phyloP scores from a whole-genome alignment of 2,329 filamentous ascomycete species.

The Coniochaeta sp. region DNA sequence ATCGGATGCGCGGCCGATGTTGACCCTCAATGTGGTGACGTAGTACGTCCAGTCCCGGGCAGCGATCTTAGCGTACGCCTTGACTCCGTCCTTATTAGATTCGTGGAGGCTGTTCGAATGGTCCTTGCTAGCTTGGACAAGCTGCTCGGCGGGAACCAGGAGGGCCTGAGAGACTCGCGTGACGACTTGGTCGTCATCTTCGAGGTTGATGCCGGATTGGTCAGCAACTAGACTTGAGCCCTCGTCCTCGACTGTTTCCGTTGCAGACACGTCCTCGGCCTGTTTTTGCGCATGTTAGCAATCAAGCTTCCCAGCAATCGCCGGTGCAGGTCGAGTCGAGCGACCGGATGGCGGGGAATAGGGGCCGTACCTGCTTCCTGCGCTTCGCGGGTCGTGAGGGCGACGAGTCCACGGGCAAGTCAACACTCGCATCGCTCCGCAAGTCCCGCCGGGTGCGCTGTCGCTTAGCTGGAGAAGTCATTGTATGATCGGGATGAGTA shows the following conservation, averaged over 20 bases:
- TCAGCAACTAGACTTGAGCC: slow-evolving; percentile 34
- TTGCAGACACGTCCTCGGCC: slow-evolving; percentile 30
- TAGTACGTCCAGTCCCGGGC: slow-evolving; percentile 82
- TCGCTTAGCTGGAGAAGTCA: slow-evolving; percentile 23
- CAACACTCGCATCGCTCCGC: slow-evolving; percentile 19
- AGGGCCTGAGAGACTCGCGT: slow-evolving; percentile 48
- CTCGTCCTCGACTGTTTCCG: slow-evolving; percentile 38
- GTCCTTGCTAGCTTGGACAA: slow-evolving; percentile 53
- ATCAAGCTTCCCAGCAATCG: not conserved
- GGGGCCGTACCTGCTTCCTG: slow-evolving; percentile 47
- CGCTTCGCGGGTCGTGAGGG: slow-evolving; percentile 57
- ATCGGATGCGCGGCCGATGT: slow-evolving; percentile 67
- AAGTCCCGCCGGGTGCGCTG: slow-evolving; percentile 23
- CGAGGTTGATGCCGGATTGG: slow-evolving; percentile 27
- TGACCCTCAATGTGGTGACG: slow-evolving; percentile 65
- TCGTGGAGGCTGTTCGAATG: slow-evolving; percentile 59
- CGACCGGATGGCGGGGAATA: slow-evolving; percentile 1
- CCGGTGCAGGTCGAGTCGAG: not conserved
- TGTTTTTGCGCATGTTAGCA: slow-evolving; percentile 14
- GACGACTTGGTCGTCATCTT: slow-evolving; percentile 49
- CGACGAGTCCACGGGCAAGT: slow-evolving; percentile 41
- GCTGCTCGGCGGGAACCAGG: slow-evolving; percentile 28
- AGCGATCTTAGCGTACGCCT: slow-evolving; percentile 76
- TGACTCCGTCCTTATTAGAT: slow-evolving; percentile 52
- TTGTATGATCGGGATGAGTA: slow-evolving; percentile 7